Percentiles rank a stretch among this genome's conserved stretches.
Conservation (phyloP, 2,329 filamentous ascomycete species). For the Truncatella angustata region DNA sequence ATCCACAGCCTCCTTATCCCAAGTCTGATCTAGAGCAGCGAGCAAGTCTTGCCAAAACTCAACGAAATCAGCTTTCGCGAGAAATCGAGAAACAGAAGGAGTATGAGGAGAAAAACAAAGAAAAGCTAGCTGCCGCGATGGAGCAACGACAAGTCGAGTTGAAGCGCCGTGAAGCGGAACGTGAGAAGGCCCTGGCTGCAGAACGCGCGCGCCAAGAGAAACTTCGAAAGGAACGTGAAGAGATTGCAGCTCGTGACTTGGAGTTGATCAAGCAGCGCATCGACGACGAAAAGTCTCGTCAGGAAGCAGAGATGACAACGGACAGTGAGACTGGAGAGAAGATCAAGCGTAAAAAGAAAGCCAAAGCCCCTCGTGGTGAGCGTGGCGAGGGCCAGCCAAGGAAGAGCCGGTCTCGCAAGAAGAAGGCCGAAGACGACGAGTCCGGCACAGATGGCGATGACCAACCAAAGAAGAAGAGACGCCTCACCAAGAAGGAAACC, state of each 20-base stretch:
- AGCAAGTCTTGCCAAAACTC: conserved; percentile 97
- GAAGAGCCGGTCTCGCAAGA: conserved; percentile 40
- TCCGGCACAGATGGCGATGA: conserved; percentile 48
- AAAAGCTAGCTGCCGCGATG: conserved; percentile 79
- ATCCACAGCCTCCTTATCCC: conserved; percentile 78
- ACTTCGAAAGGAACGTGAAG: conserved; percentile 81
- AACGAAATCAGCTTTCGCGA: conserved; percentile 86
- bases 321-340: conserved; percentile 81
- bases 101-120: conserved; percentile 90
- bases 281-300: conserved; percentile 66
- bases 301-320: conserved; percentile 77
- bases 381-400: conserved; percentile 37
- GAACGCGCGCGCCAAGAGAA: conserved; percentile 75
- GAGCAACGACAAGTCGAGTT: conserved; percentile 79
- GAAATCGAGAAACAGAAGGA: conserved; percentile 81
- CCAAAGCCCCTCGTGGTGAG: conserved; percentile 28
- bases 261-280: conserved; percentile 67
- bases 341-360: conserved; percentile 73
- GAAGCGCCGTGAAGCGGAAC: conserved; percentile 73
- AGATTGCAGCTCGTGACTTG: conserved; percentile 74
- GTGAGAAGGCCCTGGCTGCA: conserved; percentile 63
- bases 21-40: conserved; percentile 88
- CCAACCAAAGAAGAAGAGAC: conserved; percentile 62
- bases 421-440: conserved; percentile 60
- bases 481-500: conserved; percentile 47